A percentile compares a stretch with the other conserved stretches of the same genome.
These are phyloP conservation scores for Neurospora sp. DNA, from an alignment of 495 filamentous ascomycete genomes.

Conservation along the genomic window DNA sequence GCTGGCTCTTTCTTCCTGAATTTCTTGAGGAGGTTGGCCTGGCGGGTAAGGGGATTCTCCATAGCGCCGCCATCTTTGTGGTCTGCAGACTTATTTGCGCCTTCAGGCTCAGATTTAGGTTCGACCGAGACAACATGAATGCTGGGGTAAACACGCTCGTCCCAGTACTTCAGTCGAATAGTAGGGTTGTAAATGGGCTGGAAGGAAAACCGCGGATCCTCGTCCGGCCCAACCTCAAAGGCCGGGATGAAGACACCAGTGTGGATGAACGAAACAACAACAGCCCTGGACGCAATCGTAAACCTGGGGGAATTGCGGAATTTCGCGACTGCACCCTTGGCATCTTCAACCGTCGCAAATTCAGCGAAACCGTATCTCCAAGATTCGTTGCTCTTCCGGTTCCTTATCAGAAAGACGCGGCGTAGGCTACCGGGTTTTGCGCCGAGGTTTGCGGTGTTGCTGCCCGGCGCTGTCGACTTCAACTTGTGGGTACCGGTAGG, in stretches of 20 bases:
- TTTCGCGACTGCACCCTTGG: conserved; percentile 64
- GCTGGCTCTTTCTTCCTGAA: conserved; percentile 54
- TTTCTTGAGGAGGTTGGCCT: conserved; percentile 19
- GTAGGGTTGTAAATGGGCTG: conserved; percentile 59
- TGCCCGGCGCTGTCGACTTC: conserved; percentile 67
- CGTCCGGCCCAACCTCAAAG: conserved; percentile 41
- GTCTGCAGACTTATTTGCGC: conserved; percentile 23
- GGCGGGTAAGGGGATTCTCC: conserved; percentile 20
- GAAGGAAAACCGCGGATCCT: conserved; percentile 57
- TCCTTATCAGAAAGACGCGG: conserved; percentile 70
- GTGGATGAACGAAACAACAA: conserved; percentile 71
- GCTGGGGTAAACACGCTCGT: conserved; percentile 64
- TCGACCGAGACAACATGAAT: conserved; percentile 52
- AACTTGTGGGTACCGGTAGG: conserved; percentile 38
- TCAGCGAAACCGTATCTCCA: conserved; percentile 89
- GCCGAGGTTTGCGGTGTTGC: conserved; percentile 57
- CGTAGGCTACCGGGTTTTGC: conserved; percentile 67
- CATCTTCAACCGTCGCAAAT: conserved; percentile 67
- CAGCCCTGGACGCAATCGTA: conserved; percentile 70
- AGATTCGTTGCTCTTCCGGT: conserved; percentile 62
- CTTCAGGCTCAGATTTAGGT: conserved; percentile 21
- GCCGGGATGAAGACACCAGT: conserved; percentile 80
- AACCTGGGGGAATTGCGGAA: conserved; percentile 71
- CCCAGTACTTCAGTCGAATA: conserved; percentile 73
- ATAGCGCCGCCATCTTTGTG: conserved; percentile 13